phyloP scores from a whole-genome alignment of 83 land plant genomes.

The Isoetes engelmannii region DNA sequence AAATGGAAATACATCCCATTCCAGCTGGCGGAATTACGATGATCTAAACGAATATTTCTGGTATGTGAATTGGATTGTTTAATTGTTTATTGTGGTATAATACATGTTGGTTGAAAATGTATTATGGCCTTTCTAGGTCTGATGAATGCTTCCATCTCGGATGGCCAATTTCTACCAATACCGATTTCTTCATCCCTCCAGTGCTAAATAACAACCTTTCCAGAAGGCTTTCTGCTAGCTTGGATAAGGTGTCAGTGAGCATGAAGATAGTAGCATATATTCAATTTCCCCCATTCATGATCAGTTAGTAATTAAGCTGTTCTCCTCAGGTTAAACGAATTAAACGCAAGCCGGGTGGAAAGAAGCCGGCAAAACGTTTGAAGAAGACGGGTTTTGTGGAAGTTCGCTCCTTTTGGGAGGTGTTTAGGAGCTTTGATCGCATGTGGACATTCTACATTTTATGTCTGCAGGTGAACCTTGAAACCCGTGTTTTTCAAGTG shows the following conservation, averaged over 20 bases:
- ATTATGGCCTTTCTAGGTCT: conserved; percentile 44
- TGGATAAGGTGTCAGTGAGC: not conserved
- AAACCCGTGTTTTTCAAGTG: not conserved
- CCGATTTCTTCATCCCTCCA: conserved; percentile 65
- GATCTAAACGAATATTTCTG: conserved; percentile 31
- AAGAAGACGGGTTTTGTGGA: conserved; percentile 79
- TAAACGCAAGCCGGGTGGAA: not conserved
- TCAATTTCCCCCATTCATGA: too few relatives aligned
- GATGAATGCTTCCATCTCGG: conserved; percentile 77
- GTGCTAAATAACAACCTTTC: not conserved
- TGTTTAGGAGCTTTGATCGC: conserved; percentile 92
- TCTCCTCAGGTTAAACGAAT: too few relatives aligned
- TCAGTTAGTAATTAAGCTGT: too few relatives aligned
- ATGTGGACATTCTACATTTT: conserved; percentile 89
- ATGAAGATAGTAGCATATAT: not conserved
- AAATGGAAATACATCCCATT: conserved; percentile 22
- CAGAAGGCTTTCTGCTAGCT: too few relatives aligned
- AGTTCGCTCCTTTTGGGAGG: conserved; percentile 86
- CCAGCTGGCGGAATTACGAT: conserved; percentile 30
- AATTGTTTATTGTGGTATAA: too few relatives aligned
- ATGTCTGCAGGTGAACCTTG: conserved; percentile 65
- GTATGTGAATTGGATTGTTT: not conserved
- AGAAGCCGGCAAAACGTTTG: conserved; percentile 5
- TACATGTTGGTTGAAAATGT: too few relatives aligned
- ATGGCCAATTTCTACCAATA: conserved; percentile 95